Evolutionary conservation across 345 rosid genomes (phyloP), one percentile per base, ranked within the genome.

Genomic region (Eucalyptus pumila): DNA sequence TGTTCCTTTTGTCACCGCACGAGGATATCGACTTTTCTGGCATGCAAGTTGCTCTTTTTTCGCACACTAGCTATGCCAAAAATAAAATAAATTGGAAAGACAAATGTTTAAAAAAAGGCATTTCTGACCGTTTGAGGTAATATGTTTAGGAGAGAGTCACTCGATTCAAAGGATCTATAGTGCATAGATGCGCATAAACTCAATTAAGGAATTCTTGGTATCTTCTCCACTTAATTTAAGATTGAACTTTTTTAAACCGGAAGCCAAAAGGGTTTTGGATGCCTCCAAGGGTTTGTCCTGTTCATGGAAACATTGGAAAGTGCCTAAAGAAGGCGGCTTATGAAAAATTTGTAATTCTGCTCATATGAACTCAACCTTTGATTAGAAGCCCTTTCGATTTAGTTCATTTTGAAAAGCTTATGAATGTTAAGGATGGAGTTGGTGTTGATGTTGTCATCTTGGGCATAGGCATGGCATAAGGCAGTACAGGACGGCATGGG

Each of bases 401-500:
- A 4, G 62, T 19, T 27, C 44, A 45, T 14, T 45, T 26, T 8
- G 56, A 47, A n/a, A 85, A 85, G 32, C 37, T 26, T 47, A 8
- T 85, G 23, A 27, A 85, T 45, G 52, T 9, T 45, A 45, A 45
- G 4, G 52, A 32, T 86, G 44, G 87, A 30, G 62, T 9, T 50
- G 24, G 62, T 32, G 34, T 86, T 49, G 83, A 21, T 76, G 47
- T 76, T 52, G 5, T 52, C 58, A 52, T 52, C 47, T 76, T 11
- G 51, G 69, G 60, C 30, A 67, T 80, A 95, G 96, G 96, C 97
- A 95, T 88, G 97, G 97, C 47, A 24, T 95, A 65, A 93, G 95
- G 92, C 95, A 95, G 89, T 88, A 88, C 48, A 91, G 96, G 42
- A 94, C 93, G 7, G 96, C 94, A 65, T 95, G 97, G 96, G 95